These are phyloP conservation scores for Talaromyces sp. DNA, from an alignment of 2,329 filamentous ascomycete species.

Conservation along the genomic window DNA sequence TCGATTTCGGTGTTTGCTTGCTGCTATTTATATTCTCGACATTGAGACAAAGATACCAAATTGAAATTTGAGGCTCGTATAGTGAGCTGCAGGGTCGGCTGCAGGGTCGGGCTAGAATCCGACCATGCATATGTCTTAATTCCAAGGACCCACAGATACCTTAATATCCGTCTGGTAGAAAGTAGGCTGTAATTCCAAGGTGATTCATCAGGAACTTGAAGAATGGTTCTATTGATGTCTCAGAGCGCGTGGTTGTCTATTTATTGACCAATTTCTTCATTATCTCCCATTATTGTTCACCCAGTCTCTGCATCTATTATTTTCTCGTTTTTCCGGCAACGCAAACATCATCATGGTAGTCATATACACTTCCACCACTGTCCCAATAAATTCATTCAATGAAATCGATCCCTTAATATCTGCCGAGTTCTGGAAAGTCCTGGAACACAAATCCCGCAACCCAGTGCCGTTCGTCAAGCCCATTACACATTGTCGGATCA, in stretches of 20 bases:
- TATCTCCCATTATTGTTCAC: not conserved
- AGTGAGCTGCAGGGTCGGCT: not conserved
- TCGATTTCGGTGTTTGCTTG: not conserved
- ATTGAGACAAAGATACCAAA: not conserved
- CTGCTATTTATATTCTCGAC: not conserved
- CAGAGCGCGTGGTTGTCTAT: not conserved
- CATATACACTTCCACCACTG: slow-evolving; percentile 8
- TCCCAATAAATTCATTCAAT: slow-evolving; percentile 2
- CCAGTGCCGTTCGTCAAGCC: slow-evolving; percentile 5
- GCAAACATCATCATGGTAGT: not conserved
- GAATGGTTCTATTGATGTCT: not conserved
- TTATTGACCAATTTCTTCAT: not conserved
- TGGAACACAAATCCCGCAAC: slow-evolving; percentile 9
- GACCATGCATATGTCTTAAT: not conserved
- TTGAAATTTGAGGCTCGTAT: not conserved
- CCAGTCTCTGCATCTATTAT: no score
- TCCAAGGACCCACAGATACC: not conserved
- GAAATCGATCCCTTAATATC: not conserved
- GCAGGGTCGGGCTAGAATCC: not conserved
- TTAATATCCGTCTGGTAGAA: not conserved
- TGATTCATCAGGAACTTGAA: not conserved
- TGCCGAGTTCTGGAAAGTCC: slow-evolving; percentile 5
- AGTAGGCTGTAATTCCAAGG: not conserved
- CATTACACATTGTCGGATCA: not conserved
- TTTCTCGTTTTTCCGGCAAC: not conserved